Evolutionary conservation across 352 stramenopile genomes (phyloP).

Genomic region (Thalassiosira exigua): DNA sequence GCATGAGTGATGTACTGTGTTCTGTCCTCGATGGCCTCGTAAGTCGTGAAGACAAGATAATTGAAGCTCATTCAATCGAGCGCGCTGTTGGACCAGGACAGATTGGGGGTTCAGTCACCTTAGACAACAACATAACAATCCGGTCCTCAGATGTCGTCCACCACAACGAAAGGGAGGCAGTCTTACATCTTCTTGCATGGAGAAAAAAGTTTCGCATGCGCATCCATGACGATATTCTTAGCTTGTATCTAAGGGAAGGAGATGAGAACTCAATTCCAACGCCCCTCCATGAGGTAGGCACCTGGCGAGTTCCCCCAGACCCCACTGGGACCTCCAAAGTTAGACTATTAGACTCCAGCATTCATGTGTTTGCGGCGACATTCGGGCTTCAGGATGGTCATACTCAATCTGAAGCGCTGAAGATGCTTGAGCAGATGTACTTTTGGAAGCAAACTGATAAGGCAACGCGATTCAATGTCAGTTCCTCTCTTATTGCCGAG

Average conservation of each 20-base stretch:
- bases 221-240: slow-evolving; percentile 60
- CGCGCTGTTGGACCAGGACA: slow-evolving; percentile 66
- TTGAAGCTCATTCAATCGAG: slow-evolving; percentile 73
- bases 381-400: slow-evolving; percentile 82
- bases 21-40: slow-evolving; percentile 80
- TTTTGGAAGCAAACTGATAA: slow-evolving; percentile 49
- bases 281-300: slow-evolving; percentile 82
- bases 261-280: slow-evolving; percentile 67
- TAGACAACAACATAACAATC: slow-evolving; percentile 76
- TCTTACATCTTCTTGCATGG: slow-evolving; percentile 68
- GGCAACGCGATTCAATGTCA: slow-evolving; percentile 62
- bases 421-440: slow-evolving; percentile 72
- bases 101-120: slow-evolving; percentile 57
- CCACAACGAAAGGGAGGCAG: slow-evolving; percentile 76
- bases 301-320: slow-evolving; percentile 72
- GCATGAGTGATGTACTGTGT: slow-evolving; percentile 63
- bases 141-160: slow-evolving; percentile 67
- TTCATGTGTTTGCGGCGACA: slow-evolving; percentile 84
- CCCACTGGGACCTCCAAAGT: slow-evolving; percentile 75
- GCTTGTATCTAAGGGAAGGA: slow-evolving; percentile 50
- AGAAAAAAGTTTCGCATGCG: slow-evolving; percentile 51
- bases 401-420: slow-evolving; percentile 77
- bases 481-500: slow-evolving; percentile 58
- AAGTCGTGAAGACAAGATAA: slow-evolving; percentile 76
- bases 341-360: slow-evolving; percentile 78